A percentile compares a stretch with the other conserved stretches of the same genome.
Evolutionary conservation across 2,329 filamentous ascomycete species (phyloP).

Genomic region (Cylindrodendrum hubeiense): DNA sequence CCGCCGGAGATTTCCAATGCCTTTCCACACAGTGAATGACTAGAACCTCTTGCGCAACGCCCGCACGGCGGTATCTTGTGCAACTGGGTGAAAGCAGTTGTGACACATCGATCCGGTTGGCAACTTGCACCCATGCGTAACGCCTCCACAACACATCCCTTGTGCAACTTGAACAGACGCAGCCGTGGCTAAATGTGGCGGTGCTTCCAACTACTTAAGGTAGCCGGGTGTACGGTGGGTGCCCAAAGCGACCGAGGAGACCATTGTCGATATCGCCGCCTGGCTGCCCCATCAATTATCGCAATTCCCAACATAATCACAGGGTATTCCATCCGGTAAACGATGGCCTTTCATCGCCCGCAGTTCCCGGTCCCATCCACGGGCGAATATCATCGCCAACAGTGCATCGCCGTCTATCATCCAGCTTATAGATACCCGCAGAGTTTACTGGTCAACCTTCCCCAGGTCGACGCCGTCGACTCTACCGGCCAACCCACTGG

Average conservation of each 20-base stretch:
- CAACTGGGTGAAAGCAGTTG: neutral
- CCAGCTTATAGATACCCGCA: conserved; percentile 34
- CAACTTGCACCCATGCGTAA: neutral
- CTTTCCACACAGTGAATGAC: neutral
- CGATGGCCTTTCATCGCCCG: too few relatives aligned
- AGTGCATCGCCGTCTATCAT: conserved; percentile 23
- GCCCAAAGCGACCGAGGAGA: neutral
- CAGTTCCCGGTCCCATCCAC: neutral
- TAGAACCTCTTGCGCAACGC: neutral
- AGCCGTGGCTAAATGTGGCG: neutral
- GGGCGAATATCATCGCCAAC: neutral
- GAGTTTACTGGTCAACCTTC: conserved; percentile 34
- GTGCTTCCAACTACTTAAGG: neutral
- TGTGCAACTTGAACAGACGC: neutral
- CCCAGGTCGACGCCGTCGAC: conserved; percentile 32
- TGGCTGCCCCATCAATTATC: neutral
- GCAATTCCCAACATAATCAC: neutral
- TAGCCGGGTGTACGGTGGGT: neutral
- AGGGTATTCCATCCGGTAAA: neutral
- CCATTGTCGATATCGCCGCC: neutral
- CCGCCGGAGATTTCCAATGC: neutral
- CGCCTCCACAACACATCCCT: neutral
- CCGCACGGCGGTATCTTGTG: neutral
- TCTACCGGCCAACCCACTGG: conserved; percentile 2
- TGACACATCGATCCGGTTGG: neutral